A percentile compares a stretch with the other conserved stretches of the same genome.
Conservation (phyloP, 352 stramenopile species). For the Phytophthora agathidicida region DNA sequence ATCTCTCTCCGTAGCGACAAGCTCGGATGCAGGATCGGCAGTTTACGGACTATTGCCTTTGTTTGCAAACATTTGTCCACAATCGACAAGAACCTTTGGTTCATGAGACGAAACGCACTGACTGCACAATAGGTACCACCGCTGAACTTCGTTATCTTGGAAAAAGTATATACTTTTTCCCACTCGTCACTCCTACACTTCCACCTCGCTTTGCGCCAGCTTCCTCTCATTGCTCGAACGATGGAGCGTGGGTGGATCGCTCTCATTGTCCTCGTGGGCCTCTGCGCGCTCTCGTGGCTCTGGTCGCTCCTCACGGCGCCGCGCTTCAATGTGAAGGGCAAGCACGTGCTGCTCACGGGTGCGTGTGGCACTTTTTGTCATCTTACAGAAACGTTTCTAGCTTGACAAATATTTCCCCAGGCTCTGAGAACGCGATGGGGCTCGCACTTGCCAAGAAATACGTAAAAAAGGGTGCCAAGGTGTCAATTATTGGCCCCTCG, state of each 20-base stretch:
- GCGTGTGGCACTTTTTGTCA: neutral
- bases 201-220: neutral
- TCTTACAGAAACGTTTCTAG: conserved; percentile 4
- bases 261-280: conserved; percentile 40
- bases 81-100: neutral
- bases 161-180: neutral
- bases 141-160: conserved; percentile 9
- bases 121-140: conserved; percentile 1
- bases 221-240: neutral
- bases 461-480: conserved; percentile 47
- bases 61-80: conserved; percentile 8
- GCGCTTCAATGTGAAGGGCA: conserved; percentile 50
- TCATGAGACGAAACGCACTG: neutral
- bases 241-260: conserved; percentile 47
- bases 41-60: conserved; percentile 7
- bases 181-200: neutral
- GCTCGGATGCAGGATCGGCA: neutral
- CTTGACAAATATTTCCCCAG: conserved; percentile 18
- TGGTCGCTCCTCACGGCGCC: conserved; percentile 54
- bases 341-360: conserved; percentile 73
- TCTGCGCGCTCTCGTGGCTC: conserved; percentile 49
- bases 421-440: conserved; percentile 46
- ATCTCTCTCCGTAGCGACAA: neutral
- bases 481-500: conserved; percentile 55
- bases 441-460: conserved; percentile 75